These are phyloP conservation scores for Prunella vulgaris DNA, from an alignment of 257 asterid genomes.

Conservation along the genomic window DNA sequence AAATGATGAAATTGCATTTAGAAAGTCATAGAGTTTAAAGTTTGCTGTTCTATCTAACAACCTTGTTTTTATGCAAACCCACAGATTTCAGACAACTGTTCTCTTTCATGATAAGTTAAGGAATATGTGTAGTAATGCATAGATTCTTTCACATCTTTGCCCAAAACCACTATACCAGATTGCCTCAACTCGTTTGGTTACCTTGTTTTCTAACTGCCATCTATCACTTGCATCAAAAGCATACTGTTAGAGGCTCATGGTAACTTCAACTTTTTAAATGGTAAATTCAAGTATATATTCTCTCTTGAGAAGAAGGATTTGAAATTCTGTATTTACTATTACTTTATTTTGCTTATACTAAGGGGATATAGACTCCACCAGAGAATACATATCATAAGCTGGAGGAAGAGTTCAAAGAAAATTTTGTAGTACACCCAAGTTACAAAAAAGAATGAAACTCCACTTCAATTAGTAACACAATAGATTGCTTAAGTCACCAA, in stretches of 20 bases:
- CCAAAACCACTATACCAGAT: neutral
- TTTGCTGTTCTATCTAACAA: neutral
- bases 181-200: neutral
- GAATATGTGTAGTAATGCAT: neutral
- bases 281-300: neutral
- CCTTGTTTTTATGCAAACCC: neutral
- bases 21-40: neutral
- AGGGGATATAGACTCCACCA: neutral
- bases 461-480: neutral
- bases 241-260: neutral
- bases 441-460: neutral
- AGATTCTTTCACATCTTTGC: neutral
- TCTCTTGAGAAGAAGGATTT: neutral
- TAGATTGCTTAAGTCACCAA: conserved; percentile 1
- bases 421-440: neutral
- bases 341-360: neutral
- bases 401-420: neutral
- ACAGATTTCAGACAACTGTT: neutral
- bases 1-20: neutral
- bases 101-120: neutral
- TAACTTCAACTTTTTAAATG: neutral
- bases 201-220: neutral
- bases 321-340: neutral
- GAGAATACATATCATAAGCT: neutral
- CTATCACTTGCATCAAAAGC: neutral